Conservation (phyloP, 345 rosid genomes). For the Hevea brasiliensis region DNA sequence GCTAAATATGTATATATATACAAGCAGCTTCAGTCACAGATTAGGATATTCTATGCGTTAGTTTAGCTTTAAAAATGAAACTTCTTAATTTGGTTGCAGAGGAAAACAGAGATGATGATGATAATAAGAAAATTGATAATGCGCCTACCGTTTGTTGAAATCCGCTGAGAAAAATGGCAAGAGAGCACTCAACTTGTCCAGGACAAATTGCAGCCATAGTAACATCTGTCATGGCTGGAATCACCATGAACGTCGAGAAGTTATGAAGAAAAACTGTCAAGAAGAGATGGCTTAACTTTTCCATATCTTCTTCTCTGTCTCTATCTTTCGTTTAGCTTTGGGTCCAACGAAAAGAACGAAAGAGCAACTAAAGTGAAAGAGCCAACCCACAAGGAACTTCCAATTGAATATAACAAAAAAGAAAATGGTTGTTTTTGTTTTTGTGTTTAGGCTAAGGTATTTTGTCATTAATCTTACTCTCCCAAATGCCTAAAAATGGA, state of each 20-base stretch:
- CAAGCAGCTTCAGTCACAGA: too few relatives aligned
- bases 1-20: too few relatives aligned
- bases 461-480: too few relatives aligned
- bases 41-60: too few relatives aligned
- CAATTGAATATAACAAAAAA: not conserved
- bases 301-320: not conserved
- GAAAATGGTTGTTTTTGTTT: too few relatives aligned
- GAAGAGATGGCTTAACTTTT: constrained; percentile 29
- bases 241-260: constrained; percentile 37
- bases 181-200: constrained; percentile 35
- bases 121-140: too few relatives aligned
- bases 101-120: too few relatives aligned
- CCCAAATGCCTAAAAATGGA: too few relatives aligned
- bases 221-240: constrained; percentile 41
- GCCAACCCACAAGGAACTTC: not conserved
- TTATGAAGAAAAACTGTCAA: constrained; percentile 32
- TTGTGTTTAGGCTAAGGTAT: too few relatives aligned
- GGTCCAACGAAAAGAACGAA: not conserved
- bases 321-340: not conserved
- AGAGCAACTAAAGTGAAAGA: not conserved
- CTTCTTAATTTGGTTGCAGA: too few relatives aligned
- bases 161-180: constrained; percentile 44
- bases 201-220: constrained; percentile 51
- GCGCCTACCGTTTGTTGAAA: constrained; percentile 42
- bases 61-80: too few relatives aligned